These are phyloP conservation scores for Pezicula radicicola DNA, from an alignment of 2,329 filamentous ascomycete species.

Conservation along the genomic window DNA sequence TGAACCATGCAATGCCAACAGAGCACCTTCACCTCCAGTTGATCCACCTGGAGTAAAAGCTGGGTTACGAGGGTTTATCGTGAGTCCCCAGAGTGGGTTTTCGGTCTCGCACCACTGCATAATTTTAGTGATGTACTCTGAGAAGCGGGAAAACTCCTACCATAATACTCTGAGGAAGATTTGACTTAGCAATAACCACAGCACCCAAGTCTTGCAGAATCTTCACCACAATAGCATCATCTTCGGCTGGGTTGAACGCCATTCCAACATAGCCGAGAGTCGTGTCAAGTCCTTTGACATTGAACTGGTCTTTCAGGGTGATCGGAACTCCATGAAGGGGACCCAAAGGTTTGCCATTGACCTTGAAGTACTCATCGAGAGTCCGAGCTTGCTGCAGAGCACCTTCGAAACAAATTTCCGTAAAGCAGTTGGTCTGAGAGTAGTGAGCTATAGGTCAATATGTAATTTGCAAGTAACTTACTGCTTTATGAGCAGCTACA, in stretches of 20 bases:
- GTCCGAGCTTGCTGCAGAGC: conserved; percentile 33
- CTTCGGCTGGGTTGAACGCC: conserved; percentile 43
- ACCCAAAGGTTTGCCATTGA: conserved; percentile 40
- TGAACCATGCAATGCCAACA: conserved; percentile 38
- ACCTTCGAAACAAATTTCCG: conserved; percentile 39
- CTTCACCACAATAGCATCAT: conserved; percentile 47
- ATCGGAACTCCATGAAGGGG: conserved; percentile 52
- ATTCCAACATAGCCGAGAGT: conserved; percentile 56
- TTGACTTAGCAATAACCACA: conserved; percentile 51
- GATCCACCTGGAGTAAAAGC: conserved; percentile 44
- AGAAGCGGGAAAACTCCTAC: conserved; percentile 40
- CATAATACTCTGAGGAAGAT: conserved; percentile 49
- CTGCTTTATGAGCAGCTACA: conserved; percentile 1
- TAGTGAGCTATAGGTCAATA: neutral
- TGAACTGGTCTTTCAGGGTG: conserved; percentile 59
- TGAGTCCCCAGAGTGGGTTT: conserved; percentile 48
- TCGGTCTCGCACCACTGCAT: conserved; percentile 50
- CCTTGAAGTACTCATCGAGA: conserved; percentile 34
- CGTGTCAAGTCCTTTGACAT: conserved; percentile 52
- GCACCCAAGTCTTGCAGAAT: conserved; percentile 48
- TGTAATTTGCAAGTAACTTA: neutral
- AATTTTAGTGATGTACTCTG: conserved; percentile 36
- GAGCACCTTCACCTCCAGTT: conserved; percentile 39
- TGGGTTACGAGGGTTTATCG: conserved; percentile 40
- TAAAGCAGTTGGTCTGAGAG: conserved; percentile 32